Evolutionary conservation across 306 rosid genomes (phyloP), one percentile per base, ranked within the genome.

Genomic region (Cucurbita argyrosperma): DNA sequence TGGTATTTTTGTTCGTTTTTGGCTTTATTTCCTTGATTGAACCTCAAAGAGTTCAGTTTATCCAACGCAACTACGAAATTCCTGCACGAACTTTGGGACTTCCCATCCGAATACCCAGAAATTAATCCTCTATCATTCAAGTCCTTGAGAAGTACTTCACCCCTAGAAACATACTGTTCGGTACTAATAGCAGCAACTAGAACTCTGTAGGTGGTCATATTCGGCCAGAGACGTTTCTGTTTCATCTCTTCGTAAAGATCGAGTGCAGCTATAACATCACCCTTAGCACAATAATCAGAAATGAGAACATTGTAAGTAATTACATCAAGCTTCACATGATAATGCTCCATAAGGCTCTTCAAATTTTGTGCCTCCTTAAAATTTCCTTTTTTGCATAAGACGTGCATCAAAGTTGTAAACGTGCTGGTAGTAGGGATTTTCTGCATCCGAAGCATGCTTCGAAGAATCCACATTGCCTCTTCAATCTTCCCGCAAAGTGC

Each of bases 401-500:
- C 50, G 21, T 88, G 91, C 89, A 90, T 90, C 84, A 90, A 76
- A 74, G 96, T 86, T 57, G 96, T 90, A 80, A 90, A 90, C 65
- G 96, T 88, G 49, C 91, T 87, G 74, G 76, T 76, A 43, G 93
- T 90, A 79, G 96, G 96, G 77, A 80, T 69, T 61, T 83, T 75
- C 78, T 43, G 69, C 80, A 15, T 79, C 74, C 67, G 80, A 74
- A 85, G 86, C 91, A 90, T 80, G 77, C 49, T 71, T 79, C 82
- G 78, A 73, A 90, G 80, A 82, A 88, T 53, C 77, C 78, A 76
- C 84, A 79, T 58, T 35, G 93, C 93, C 49, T 82, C 78, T 81
- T 88, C 90, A 53, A 74, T 76, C 84, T 82, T 82, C 82, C 86
- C 87, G 73, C 84, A 83, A 74, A 9, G 80, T 16, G 87, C 90